A percentile compares a stretch with the other conserved stretches of the same genome.
Conservation (phyloP, 2,329 filamentous ascomycete species). For the Aspergillus pseudoglaucus region DNA sequence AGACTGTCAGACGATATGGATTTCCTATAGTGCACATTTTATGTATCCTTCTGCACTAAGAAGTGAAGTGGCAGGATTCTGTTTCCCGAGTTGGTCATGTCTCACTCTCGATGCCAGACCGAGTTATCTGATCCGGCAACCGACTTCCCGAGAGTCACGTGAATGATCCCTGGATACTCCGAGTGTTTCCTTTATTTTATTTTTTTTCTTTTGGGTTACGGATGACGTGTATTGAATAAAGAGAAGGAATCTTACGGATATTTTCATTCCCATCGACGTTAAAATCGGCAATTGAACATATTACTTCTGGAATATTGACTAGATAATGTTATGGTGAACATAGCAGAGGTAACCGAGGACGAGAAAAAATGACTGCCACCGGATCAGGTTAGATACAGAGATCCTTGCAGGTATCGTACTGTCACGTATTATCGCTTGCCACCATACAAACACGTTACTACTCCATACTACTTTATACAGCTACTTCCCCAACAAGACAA, state of each 20-base stretch:
- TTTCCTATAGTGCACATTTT: too few relatives aligned
- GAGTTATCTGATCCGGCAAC: slow-evolving; percentile 18
- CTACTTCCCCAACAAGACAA: too few relatives aligned
- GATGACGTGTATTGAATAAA: too few relatives aligned
- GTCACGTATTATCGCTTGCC: not conserved
- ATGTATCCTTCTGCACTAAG: too few relatives aligned
- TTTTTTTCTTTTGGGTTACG: too few relatives aligned
- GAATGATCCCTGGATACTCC: not conserved
- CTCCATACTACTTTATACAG: slow-evolving; percentile 2
- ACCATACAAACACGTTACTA: slow-evolving; percentile 1
- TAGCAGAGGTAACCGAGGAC: not conserved
- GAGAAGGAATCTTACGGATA: too few relatives aligned
- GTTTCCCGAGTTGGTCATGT: not conserved
- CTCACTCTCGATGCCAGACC: not conserved
- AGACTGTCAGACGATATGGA: too few relatives aligned
- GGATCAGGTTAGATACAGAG: not conserved
- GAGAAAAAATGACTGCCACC: not conserved
- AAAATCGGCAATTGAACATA: too few relatives aligned
- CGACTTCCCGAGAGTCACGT: slow-evolving; percentile 3
- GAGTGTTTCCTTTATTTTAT: not conserved
- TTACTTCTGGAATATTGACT: too few relatives aligned
- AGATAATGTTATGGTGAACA: not conserved
- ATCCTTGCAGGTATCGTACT: not conserved
- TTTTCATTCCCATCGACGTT: too few relatives aligned
- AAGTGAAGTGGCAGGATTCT: not conserved